Base-by-base conservation (phyloP, 2,329 filamentous ascomycete genomes). In the Stachybotrys echinatus region DNA sequence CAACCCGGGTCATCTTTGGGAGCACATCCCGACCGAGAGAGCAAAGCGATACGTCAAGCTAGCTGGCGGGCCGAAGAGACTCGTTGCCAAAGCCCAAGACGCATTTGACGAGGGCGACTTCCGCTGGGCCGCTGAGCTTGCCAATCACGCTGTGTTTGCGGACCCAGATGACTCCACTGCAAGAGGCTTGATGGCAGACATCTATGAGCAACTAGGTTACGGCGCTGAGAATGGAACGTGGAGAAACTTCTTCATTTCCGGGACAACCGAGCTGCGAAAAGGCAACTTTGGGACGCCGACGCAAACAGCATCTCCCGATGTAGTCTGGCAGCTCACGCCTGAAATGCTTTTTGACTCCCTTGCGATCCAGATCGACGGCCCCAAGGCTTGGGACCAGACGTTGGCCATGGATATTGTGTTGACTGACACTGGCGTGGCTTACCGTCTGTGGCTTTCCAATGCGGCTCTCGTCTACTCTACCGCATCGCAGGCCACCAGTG, bases 1-100 rank as follows among this genome's bases (percentile, higher is more conserved):
- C 34, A 53, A 59, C 43, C 57, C 57, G 2, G 52, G 54, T 23
- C 42, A 44, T 23, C 20, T 44, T 5, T 21, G 42, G 42, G 20
- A 44, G 42, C 42, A 44, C 22, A 44, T 22, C 7, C 42, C 42
- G 5, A 22, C 20, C 7, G 42, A 44, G 42, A 44, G 20, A 17
- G 42, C 42, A 12, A 20, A 23, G 20, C 18, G 42, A 19, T 44
- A 44, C 17, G 42, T 22, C 20, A 12, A 44, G 8, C 42, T 44
- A 20, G 20, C 20, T 7, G 20, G 42, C 12, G 42, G 42, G 12
- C 5, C 17, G 12, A 17, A 19, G 20, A 5, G 22, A 6, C 5
- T 44, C 20, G 8, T 44, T 20, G 20, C n/a, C 22, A 44, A 23
- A 17, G 42, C 12, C 7, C 20, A 17, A 5, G 42, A 44, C 12